phyloP scores from a whole-genome alignment of 2,329 filamentous ascomycete genomes.

The Fusarium nurragi region DNA sequence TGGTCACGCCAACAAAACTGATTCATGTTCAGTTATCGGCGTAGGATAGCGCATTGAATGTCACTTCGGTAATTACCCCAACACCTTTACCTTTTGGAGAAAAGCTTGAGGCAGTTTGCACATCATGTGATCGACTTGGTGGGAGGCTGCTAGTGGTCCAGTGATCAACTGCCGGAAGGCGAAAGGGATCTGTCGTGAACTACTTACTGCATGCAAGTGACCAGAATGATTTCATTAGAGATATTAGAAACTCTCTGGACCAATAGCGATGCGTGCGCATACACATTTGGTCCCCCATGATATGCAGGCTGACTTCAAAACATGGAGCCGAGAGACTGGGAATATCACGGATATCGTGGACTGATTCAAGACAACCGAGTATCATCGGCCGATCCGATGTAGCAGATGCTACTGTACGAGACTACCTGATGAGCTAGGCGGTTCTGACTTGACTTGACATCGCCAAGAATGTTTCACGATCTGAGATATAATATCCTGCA shows the following conservation, averaged over 20 bases:
- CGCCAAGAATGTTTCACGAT: neutral
- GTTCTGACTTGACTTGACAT: neutral
- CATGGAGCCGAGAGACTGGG: neutral
- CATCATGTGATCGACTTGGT: constrained; percentile 19
- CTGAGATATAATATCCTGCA: neutral
- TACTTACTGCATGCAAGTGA: neutral
- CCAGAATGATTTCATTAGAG: constrained; percentile 21
- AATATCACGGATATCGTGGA: neutral
- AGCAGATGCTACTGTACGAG: neutral
- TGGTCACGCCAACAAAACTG: constrained; percentile 13
- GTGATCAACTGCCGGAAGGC: constrained; percentile 1
- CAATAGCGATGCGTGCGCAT: constrained; percentile 6
- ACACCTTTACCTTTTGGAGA: neutral
- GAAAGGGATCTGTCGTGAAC: neutral
- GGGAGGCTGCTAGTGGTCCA: too few species aligned
- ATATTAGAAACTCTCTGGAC: constrained; percentile 1
- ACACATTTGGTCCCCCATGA: neutral
- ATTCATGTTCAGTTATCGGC: neutral
- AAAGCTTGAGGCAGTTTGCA: neutral
- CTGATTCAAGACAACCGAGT: neutral
- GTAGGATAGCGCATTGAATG: constrained; percentile 2
- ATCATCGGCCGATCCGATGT: neutral
- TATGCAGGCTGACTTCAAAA: neutral
- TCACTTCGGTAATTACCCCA: neutral
- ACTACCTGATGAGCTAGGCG: neutral